Conservation (phyloP, 805 yeast species). For the Cephaloascus albidus region DNA sequence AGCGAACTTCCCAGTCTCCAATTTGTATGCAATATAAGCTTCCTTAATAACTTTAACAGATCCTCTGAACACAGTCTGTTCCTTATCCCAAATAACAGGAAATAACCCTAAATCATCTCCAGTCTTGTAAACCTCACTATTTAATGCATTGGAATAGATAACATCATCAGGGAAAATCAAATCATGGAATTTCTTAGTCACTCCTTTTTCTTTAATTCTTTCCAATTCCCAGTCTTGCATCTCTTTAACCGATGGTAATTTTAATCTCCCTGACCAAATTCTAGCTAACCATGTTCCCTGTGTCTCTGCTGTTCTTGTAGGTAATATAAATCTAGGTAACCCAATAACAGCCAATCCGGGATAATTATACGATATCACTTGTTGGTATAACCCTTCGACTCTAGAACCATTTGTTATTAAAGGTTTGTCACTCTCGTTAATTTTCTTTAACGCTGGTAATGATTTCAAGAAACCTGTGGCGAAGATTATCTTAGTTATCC, state of each 20-base stretch:
- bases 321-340: slow-evolving; percentile 50
- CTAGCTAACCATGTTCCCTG: slow-evolving; percentile 63
- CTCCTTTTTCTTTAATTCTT: slow-evolving; percentile 32
- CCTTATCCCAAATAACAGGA: slow-evolving; percentile 45
- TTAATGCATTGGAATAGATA: slow-evolving; percentile 41
- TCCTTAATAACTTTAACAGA: slow-evolving; percentile 34
- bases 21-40: slow-evolving; percentile 28
- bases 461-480: slow-evolving; percentile 71
- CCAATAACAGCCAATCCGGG: slow-evolving; percentile 61
- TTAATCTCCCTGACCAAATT: slow-evolving; percentile 46
- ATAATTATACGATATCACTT: slow-evolving; percentile 45
- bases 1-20: slow-evolving; percentile 28
- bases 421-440: slow-evolving; percentile 14
- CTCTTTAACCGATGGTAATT: slow-evolving; percentile 35
- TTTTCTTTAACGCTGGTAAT: slow-evolving; percentile 47
- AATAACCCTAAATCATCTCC: slow-evolving; percentile 32
- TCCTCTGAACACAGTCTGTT: slow-evolving; percentile 31
- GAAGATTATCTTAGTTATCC: slow-evolving; percentile 51
- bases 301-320: slow-evolving; percentile 49
- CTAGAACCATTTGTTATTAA: slow-evolving; percentile 36
- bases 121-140: slow-evolving; percentile 22
- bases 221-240: slow-evolving; percentile 34
- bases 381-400: slow-evolving; percentile 48
- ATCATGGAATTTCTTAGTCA: slow-evolving; percentile 33
- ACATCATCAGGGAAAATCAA: slow-evolving; percentile 49